These are phyloP conservation scores for Daldinia sp. DNA, from an alignment of 2,329 filamentous ascomycete genomes.

Conservation along the genomic window DNA sequence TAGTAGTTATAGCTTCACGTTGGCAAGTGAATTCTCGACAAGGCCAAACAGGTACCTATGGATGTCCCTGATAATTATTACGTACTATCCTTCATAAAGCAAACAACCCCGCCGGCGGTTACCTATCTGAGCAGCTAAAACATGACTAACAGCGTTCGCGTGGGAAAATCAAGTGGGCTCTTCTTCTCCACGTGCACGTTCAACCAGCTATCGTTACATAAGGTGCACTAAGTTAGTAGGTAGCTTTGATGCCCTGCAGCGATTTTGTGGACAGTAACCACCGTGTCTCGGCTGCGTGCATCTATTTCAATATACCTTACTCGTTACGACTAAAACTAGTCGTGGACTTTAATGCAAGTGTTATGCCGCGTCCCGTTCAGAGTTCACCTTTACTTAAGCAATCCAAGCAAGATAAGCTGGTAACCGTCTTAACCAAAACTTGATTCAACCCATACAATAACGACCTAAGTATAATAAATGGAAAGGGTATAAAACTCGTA, in stretches of 20 bases:
- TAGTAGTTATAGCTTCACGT: background rate
- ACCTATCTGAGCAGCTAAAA: constrained; percentile 1
- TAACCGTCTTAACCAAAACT: background rate
- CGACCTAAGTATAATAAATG: background rate
- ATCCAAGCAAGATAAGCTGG: background rate
- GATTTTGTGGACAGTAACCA: constrained; percentile 15
- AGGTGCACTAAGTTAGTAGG: no score
- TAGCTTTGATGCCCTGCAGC: constrained; percentile 26
- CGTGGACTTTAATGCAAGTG: constrained; percentile 12
- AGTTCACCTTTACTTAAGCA: constrained; percentile 12
- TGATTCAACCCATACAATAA: no score
- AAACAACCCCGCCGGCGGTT: constrained; percentile 6
- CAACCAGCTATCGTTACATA: constrained; percentile 18
- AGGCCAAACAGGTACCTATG: no score
- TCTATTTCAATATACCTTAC: constrained; percentile 14
- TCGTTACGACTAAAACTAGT: constrained; percentile 5
- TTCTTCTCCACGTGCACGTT: constrained; percentile 22
- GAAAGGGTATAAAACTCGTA: no score
- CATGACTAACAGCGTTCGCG: constrained; percentile 1
- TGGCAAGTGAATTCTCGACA: background rate
- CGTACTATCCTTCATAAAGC: background rate
- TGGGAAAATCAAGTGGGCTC: background rate
- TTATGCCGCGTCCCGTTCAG: constrained; percentile 22
- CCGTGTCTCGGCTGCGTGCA: constrained; percentile 33
- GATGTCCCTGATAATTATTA: background rate